Evolutionary conservation across 768 basidiomycete species (phyloP).

Genomic region (Hydnomerulius pinastri): DNA sequence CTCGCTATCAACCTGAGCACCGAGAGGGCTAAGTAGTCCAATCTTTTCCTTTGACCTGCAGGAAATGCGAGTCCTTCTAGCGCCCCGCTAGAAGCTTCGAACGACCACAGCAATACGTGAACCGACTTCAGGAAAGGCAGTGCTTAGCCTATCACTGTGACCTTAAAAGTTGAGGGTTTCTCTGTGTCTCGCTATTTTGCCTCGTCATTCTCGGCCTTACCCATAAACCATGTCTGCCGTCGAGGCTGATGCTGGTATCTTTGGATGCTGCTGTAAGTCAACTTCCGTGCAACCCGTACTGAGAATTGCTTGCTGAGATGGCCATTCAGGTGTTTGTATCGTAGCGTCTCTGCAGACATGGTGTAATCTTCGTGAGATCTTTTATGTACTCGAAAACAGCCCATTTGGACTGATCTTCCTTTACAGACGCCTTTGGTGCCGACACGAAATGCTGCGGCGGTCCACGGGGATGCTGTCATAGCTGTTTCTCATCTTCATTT

Average conservation of each 20-base stretch:
- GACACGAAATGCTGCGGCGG: constrained; percentile 26
- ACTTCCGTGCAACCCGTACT: not conserved
- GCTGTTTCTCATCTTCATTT: constrained; percentile 30
- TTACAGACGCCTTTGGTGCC: constrained; percentile 24
- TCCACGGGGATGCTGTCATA: constrained; percentile 27
- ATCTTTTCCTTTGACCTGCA: no score
- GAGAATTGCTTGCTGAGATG: not conserved
- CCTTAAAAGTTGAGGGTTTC: no score
- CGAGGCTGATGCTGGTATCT: not conserved
- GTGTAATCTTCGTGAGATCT: constrained; percentile 27
- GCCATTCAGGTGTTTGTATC: constrained; percentile 14
- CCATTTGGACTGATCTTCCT: not conserved
- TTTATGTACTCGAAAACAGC: not conserved
- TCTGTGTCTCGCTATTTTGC: no score
- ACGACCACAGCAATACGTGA: not conserved
- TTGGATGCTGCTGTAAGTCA: constrained; percentile 26
- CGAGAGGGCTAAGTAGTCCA: no score
- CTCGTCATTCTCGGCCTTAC: not conserved
- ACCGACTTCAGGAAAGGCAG: no score
- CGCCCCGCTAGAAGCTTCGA: not conserved
- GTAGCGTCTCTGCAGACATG: constrained; percentile 19
- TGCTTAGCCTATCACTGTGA: no score
- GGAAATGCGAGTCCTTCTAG: no score
- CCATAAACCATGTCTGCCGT: constrained; percentile 19
- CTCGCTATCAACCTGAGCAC: no score